phyloP scores from a whole-genome alignment of 192 early-diverging fungal species.

The Haplosporangium gracile region DNA sequence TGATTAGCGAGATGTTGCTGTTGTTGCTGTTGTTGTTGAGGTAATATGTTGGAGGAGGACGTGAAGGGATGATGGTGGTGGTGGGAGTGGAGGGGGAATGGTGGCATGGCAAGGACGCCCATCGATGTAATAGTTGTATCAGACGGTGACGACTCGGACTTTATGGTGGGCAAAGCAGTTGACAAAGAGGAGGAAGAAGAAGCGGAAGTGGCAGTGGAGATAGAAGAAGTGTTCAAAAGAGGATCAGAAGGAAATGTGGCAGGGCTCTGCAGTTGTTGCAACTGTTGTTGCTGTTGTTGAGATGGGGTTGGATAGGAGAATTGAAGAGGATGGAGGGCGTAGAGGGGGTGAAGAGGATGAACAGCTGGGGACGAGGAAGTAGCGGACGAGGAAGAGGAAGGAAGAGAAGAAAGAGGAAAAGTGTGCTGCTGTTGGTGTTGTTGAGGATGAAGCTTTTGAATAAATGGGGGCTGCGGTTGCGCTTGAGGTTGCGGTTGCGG shows the following conservation, averaged over 20 bases:
- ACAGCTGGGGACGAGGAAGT: background rate
- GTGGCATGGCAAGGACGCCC: constrained; percentile 38
- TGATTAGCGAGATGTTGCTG: background rate
- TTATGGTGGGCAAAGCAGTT: background rate
- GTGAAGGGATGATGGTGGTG: constrained; percentile 6
- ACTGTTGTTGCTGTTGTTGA: background rate
- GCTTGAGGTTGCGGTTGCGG: constrained; percentile 4
- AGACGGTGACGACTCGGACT: background rate
- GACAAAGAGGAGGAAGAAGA: background rate
- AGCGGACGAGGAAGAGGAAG: constrained; percentile 1
- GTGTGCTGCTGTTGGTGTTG: background rate
- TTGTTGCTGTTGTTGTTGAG: background rate
- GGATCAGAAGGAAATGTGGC: background rate
- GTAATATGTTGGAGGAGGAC: background rate
- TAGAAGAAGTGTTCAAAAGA: background rate
- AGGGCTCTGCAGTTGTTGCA: background rate
- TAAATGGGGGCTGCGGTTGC: background rate
- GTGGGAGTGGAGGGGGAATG: constrained; percentile 21
- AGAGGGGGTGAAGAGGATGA: constrained; percentile 15
- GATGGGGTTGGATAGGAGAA: background rate
- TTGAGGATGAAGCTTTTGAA: background rate
- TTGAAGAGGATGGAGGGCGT: background rate
- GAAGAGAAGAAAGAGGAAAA: background rate
- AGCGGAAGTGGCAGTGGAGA: background rate
- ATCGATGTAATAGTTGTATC: constrained; percentile 19